These are phyloP conservation scores for Hyaloscypha hepaticicola DNA, from an alignment of 495 filamentous ascomycete species.

Conservation along the genomic window DNA sequence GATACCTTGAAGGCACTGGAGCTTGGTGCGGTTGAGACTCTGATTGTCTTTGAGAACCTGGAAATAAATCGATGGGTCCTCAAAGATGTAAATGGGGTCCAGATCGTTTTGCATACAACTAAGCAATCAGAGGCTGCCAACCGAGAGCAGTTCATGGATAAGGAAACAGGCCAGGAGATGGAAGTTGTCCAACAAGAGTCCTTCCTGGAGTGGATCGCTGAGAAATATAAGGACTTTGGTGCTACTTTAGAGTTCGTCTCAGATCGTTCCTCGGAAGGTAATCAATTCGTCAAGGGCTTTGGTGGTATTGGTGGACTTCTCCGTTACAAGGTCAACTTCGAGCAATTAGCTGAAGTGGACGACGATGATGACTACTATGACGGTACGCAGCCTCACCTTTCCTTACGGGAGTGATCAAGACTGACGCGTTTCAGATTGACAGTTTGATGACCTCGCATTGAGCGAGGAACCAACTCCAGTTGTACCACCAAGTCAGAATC, in stretches of 20 bases:
- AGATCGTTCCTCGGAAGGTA: conserved; percentile 93
- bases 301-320: conserved; percentile 97
- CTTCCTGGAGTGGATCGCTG: conserved; percentile 98
- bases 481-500: conserved; percentile 49
- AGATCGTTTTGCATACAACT: conserved; percentile 80
- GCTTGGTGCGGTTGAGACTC: conserved; percentile 85
- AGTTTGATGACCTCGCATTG: conserved; percentile 81
- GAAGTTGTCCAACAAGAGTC: conserved; percentile 79
- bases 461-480: conserved; percentile 85
- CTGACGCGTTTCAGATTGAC: conserved; percentile 70
- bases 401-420: conserved; percentile 15
- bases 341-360: conserved; percentile 90
- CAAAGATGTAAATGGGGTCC: conserved; percentile 68
- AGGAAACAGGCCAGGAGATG: conserved; percentile 94
- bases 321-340: conserved; percentile 99
- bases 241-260: conserved; percentile 97
- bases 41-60: conserved; percentile 98
- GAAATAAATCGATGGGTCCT: conserved; percentile 89
- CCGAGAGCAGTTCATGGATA: conserved; percentile 87
- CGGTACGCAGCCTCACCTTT: conserved; percentile 48
- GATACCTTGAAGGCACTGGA: conserved; percentile 98
- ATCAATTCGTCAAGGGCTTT: conserved; percentile 99
- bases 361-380: conserved; percentile 99
- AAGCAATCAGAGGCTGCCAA: conserved; percentile 75
- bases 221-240: conserved; percentile 96